Evolutionary conservation across 2,329 filamentous ascomycete genomes (phyloP), one percentile per base, ranked within the genome.

Genomic region (Scolecobasidium constrictum): DNA sequence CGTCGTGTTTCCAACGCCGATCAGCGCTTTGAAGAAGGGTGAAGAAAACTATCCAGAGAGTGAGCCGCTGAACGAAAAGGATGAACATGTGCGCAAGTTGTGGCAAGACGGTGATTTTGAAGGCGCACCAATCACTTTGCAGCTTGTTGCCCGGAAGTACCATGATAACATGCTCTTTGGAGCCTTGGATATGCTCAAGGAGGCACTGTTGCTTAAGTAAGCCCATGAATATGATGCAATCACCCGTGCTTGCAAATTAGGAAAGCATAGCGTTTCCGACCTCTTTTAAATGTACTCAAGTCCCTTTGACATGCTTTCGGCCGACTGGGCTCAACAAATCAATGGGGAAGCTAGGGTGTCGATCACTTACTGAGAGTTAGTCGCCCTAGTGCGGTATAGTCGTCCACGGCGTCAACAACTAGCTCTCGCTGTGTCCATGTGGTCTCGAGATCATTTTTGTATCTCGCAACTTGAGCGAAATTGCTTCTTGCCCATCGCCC

Each of bases 1-100:
- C 6, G 56, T 72, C 2, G 67, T 77, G 0, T 81, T 84, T 52
- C 80, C 80, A 0, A 54, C 53, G 31, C 48, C 49, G 2, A 45
- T 55, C 5, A 36, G 22, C 26, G 28, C 19, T 4, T n/a, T n/a
- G n/a, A n/a, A n/a, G n/a, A 46, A 48, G 11, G 52, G 51, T 33
- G 28, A 37, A 26, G 43, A 45, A 15, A 23, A 5, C 13, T 52
- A 55, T 43, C 43, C 44, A 4, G 37, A 18, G 12, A 49, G 46
- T 35, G 28, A 41, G 42, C 46, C 47, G 7, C 35, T 52, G 31
- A 51, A 50, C n/a, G 45, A 53, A 2, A 48, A 47, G 42, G 52
- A 49, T 31, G 39, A n/a, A 7, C 50, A 50, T 36, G 50, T 53
- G 7, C 50, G 45, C 43, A 34, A 49, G 37, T 35, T 55, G 16